Base-by-base conservation (phyloP, 768 basidiomycete species). In the Tephrocybe sp. region DNA sequence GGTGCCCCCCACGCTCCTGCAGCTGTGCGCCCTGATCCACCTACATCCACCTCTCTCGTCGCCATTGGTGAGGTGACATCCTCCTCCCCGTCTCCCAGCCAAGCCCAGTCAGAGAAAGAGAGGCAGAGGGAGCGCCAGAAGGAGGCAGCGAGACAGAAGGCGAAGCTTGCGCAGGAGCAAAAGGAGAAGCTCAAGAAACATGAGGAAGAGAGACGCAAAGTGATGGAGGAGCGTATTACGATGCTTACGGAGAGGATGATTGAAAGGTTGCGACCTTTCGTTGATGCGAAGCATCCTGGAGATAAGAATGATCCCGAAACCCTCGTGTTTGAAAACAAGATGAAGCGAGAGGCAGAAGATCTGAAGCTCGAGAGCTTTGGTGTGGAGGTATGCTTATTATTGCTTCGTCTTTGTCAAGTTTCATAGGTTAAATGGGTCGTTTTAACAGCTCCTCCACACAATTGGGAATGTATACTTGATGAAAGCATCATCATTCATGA, bases 321-420 rank as follows among this genome's bases (percentile, higher is more conserved):
- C 9, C 68, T 67, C 41, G 75, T 78, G 13, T 99, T 93, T 61
- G 86, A 90, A 66, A 75, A 77, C 44, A 83, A 77, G 66, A 89
- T 96, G 65, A 77, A 69, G 60, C 72, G 80, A 24, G 97, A 99
- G 67, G 92, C 90, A 1, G 93, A 96, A 48, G 97, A 99, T 70
- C 64, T 99, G 59, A 98, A 98, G 73, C 69, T 98, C 45, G 96
- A 99, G 74, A 94, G 91, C 57, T 99, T 99, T 67, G 97, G 97
- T 40, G 86, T 98, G 19, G 96, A 98, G 83, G 87, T 91, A 58
- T 25, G 80, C 65, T 34, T 47, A 21, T 26, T n/a, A n/a, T n/a
- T n/a, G n/a, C n/a, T 12, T 45, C 43, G 30, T 19, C 28, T 16
- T 47, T 49, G 38, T 21, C 28, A 11, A 37, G 2, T 21, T 21